Conservation (phyloP, 495 filamentous ascomycete genomes). For the Hyphodiscus hymeniophilus region DNA sequence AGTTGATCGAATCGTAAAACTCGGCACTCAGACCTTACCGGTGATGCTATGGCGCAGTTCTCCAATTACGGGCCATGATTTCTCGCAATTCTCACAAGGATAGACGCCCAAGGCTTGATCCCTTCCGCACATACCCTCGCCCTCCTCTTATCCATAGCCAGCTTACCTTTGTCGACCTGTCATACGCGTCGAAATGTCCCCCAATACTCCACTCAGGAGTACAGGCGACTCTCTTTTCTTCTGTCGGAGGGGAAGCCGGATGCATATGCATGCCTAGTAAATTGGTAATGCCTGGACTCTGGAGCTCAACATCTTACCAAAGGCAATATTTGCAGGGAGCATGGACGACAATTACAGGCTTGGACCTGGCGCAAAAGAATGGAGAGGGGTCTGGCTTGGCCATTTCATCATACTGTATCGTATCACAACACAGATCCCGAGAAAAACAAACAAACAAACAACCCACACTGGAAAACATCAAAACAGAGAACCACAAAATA, state of each 20-base stretch:
- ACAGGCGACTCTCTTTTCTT: neutral
- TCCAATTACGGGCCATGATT: conserved; percentile 2
- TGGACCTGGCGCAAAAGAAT: no score
- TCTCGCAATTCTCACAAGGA: conserved; percentile 11
- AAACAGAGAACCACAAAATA: no score
- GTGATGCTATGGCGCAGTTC: neutral
- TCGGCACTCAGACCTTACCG: neutral
- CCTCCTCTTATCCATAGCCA: neutral
- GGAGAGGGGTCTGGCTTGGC: no score
- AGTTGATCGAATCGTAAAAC: neutral
- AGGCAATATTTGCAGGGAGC: neutral
- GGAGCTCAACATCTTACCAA: neutral
- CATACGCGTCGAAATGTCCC: neutral
- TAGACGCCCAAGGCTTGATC: conserved; percentile 20
- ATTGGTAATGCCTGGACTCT: neutral
- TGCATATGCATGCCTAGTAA: neutral
- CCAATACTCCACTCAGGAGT: neutral
- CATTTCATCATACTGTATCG: no score
- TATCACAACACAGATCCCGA: no score
- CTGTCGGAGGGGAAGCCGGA: neutral
- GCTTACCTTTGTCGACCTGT: neutral
- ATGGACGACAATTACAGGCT: no score
- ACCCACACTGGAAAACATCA: no score
- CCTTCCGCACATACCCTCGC: conserved; percentile 11
- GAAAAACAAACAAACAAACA: no score